phyloP scores from a whole-genome alignment of 2,329 filamentous ascomycete genomes.

The Escovopsis sp. region DNA sequence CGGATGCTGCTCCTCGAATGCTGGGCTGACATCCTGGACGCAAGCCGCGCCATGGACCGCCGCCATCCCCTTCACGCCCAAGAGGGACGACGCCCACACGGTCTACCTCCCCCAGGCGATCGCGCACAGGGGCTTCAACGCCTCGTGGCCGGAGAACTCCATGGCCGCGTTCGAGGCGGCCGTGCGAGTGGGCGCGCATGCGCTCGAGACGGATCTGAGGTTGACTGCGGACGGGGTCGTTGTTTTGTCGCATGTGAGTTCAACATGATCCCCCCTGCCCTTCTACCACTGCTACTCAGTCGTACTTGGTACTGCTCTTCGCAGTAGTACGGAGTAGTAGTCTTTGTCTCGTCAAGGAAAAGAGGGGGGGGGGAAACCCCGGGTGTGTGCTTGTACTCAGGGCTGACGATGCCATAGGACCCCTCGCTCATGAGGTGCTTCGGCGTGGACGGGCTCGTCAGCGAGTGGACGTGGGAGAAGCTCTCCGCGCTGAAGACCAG shows the following conservation, averaged over 20 bases:
- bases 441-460: constrained; percentile 54
- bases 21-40: not conserved
- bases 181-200: constrained; percentile 58
- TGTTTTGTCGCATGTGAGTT: constrained; percentile 62
- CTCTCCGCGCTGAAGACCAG: constrained; percentile 53
- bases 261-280: not conserved
- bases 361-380: no score
- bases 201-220: constrained; percentile 79
- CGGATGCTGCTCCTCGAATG: not conserved
- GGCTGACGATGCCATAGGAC: constrained; percentile 35
- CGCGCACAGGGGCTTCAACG: constrained; percentile 67
- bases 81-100: constrained; percentile 8
- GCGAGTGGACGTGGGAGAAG: constrained; percentile 63
- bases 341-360: no score
- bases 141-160: constrained; percentile 69
- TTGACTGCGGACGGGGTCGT: constrained; percentile 69
- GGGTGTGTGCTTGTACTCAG: no score
- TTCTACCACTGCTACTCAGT: not conserved
- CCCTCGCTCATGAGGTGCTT: constrained; percentile 66
- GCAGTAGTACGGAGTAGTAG: not conserved
- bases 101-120: constrained; percentile 50
- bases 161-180: constrained; percentile 65
- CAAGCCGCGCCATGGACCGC: constrained; percentile 18
- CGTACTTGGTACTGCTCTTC: not conserved
- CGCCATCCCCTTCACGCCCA: constrained; percentile 13